Evolutionary conservation across 2,329 filamentous ascomycete species (phyloP), one percentile per base, ranked within the genome.

Genomic region (Paramyrothecium sp.): DNA sequence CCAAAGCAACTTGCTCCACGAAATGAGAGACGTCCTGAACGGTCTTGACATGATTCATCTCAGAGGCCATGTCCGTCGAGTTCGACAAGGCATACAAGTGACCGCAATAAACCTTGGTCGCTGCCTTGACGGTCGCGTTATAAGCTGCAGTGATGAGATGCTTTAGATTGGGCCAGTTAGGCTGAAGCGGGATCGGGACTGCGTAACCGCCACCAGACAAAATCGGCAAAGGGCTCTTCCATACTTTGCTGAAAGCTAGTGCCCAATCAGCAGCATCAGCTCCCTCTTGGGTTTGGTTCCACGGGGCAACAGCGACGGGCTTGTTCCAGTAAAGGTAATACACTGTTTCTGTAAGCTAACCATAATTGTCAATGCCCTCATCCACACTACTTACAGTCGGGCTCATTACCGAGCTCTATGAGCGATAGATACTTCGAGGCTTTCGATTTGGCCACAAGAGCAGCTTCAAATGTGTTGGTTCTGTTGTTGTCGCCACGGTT

Each of bases 1-100:
- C 44, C 16, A 34, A 12, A 13, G 44, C 44, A 38, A 55, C 44
- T 34, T 44, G 5, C 38, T 44, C 38, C 13, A 19, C 13, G 23
- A 55, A 51, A 21, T 30, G 63, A 70, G 73, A 38, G 64, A 55
- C 20, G 22, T 57, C 56, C 8, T 23, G 17, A 10, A 54, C 52
- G 7, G 56, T 57, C 23, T 26, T 54, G 21, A 16, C 48, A 22
- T 57, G 56, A 4, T 47, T 48, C 56, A 57, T 57, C 48, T 57
- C 56, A n/a, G 7, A 44, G n/a, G 38, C 38, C 38, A 44, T 44
- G 5, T 44, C 38, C 5, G 5, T 44, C n/a, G 38, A 44, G 38
- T 44, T 44, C 7, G 13, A 44, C 13, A 44, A 44, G 4, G 38
- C 38, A 19, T 44, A 44, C 38, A 44, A 44, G 13, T 44, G 38